Base-by-base conservation (phyloP, 768 basidiomycete genomes). In the Suillus sp. region DNA sequence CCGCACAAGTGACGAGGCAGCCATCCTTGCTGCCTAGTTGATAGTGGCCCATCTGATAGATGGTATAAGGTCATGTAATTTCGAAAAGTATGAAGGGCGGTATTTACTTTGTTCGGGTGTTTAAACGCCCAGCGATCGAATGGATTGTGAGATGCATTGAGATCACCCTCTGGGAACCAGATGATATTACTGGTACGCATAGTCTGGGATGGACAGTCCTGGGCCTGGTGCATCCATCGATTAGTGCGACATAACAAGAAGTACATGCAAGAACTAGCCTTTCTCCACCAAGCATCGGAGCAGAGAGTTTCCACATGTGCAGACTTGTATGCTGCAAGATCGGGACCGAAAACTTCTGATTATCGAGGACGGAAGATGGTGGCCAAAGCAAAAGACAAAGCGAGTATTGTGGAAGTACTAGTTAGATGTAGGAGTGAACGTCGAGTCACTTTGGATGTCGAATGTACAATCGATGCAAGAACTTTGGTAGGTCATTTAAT, bases 71-170 rank as follows among this genome's bases (percentile, higher is more conserved):
- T 45, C 20, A 34, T 48, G 48, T 2, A 27, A 54, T 27, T 48
- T 14, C 22, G 35, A 48, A 16, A 59, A 20, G 30, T 59, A 51
- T 34, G 45, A 62, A 32, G 50, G 18, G 6, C 32, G 7, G 27
- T 7, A 3, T 71, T 54, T 62, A 87, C 91, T 79, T 86, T 89
- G 75, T 97, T 79, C 0, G 96, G 96, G 71, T 95, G 79, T 72
- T 88, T 86, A 80, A 90, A 95, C 18, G 93, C 96, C 90, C 94
- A 96, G 62, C 96, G 87, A 75, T 99, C 97, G 58, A 99, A 93
- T 71, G 94, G 96, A 78, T 99, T 99, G 83, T 99, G 99, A 10
- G 94, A 88, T 1, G 90, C 96, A 71, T 96, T 97, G 68, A 96
- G 78, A 4, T 82, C 89, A 37, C 96, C 97, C 70, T 99, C 95